These are phyloP conservation scores for Beauveria medogensis DNA, from an alignment of 2,329 filamentous ascomycete genomes.

Conservation along the genomic window DNA sequence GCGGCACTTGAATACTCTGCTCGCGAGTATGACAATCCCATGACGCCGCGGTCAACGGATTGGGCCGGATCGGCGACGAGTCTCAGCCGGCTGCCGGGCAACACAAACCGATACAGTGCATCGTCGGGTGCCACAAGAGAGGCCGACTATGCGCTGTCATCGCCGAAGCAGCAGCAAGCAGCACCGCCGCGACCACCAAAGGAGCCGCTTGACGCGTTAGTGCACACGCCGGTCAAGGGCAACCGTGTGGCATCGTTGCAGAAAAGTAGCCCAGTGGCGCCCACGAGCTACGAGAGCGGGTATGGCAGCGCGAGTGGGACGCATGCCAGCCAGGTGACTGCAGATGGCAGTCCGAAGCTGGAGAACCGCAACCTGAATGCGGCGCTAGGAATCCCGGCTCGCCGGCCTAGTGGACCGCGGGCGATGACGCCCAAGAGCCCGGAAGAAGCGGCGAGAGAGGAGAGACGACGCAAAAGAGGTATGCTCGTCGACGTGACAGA, in stretches of 20 bases:
- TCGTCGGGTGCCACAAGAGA: conserved; percentile 27
- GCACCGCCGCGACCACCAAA: conserved; percentile 54
- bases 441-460: conserved; percentile 37
- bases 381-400: conserved; percentile 42
- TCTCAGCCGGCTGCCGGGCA: conserved; percentile 42
- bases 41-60: conserved; percentile 52
- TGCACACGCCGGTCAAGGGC: conserved; percentile 38
- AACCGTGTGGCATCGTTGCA: conserved; percentile 42
- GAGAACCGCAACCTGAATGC: conserved; percentile 51
- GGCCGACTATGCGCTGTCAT: conserved; percentile 38
- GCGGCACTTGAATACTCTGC: conserved; percentile 67
- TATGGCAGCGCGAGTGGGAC: conserved; percentile 42
- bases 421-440: conserved; percentile 53
- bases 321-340: conserved; percentile 41
- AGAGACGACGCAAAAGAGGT: conserved; percentile 52
- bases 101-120: conserved; percentile 40
- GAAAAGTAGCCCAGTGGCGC: conserved; percentile 48
- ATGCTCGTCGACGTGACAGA: conserved; percentile 17
- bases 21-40: conserved; percentile 54
- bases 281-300: conserved; percentile 46
- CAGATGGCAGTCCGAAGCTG: conserved; percentile 41
- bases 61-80: conserved; percentile 56
- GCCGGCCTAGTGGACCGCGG: conserved; percentile 49
- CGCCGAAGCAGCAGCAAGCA: conserved; percentile 27
- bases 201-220: conserved; percentile 44